These are phyloP conservation scores for Pseudogymnoascus destructans DNA, from an alignment of 2,329 filamentous ascomycete genomes.

Conservation along the genomic window DNA sequence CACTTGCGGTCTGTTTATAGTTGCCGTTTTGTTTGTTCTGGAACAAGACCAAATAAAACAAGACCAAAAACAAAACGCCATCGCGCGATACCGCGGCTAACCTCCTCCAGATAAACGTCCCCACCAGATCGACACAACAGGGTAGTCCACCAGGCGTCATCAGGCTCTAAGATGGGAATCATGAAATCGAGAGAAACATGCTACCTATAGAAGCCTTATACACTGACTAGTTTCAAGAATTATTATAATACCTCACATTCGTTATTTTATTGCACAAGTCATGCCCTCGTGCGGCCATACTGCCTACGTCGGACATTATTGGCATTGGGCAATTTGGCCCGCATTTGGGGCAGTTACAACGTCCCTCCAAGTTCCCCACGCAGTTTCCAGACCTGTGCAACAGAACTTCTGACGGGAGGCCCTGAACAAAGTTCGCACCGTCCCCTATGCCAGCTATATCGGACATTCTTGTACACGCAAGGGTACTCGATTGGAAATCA, in stretches of 20 bases:
- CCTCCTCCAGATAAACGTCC: slow-evolving; percentile 4
- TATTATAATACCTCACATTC: neutral
- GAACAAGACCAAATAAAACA: neutral
- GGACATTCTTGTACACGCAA: neutral
- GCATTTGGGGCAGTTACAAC: neutral
- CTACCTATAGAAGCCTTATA: neutral
- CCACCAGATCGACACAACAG: slow-evolving; percentile 3
- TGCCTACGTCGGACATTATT: neutral
- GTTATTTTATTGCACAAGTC: neutral
- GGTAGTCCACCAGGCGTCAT: neutral
- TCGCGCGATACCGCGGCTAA: slow-evolving; percentile 5
- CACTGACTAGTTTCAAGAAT: neutral
- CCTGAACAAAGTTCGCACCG: neutral
- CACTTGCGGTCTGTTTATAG: neutral
- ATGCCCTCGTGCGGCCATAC: slow-evolving; percentile 1
- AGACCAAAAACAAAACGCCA: slow-evolving; percentile 4
- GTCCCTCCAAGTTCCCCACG: neutral
- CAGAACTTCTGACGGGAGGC: slow-evolving; percentile 2
- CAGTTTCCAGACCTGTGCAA: neutral
- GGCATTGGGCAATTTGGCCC: neutral
- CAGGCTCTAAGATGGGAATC: neutral
- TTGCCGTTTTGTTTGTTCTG: neutral
- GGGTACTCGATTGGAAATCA: neutral
- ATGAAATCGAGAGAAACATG: neutral
- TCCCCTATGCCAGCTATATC: slow-evolving; percentile 1